phyloP scores from a whole-genome alignment of 331 rosid genomes.

The Spiraea crenata region DNA sequence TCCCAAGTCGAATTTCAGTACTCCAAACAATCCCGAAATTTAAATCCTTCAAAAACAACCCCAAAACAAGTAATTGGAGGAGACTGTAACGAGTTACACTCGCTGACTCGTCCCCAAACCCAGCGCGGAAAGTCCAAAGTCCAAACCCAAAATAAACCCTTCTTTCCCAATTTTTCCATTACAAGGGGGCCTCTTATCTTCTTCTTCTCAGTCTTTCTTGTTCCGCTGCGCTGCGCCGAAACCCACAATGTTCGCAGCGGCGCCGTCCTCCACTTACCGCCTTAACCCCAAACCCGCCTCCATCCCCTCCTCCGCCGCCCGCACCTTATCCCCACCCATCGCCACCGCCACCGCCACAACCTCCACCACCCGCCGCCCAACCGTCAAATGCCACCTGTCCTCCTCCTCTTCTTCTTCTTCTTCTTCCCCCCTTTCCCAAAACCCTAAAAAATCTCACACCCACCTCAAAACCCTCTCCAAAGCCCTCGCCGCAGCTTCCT shows the following conservation, averaged over 20 bases:
- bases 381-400: conserved; percentile 33
- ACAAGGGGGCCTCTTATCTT: neutral
- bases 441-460: conserved; percentile 26
- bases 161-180: conserved; percentile 20
- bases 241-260: conserved; percentile 56
- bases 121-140: neutral
- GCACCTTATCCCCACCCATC: conserved; percentile 17
- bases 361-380: conserved; percentile 21
- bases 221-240: neutral
- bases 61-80: neutral
- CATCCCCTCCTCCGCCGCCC: conserved; percentile 29
- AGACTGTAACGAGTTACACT: neutral
- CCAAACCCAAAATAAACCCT: conserved; percentile 39
- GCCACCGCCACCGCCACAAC: conserved; percentile 7
- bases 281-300: conserved; percentile 29
- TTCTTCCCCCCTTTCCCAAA: conserved; percentile 28
- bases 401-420: neutral
- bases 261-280: conserved; percentile 34
- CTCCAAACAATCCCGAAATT: no score
- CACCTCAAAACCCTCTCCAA: conserved; percentile 50
- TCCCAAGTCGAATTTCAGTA: no score
- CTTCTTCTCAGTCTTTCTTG: neutral
- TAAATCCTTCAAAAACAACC: no score
- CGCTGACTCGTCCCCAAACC: neutral
- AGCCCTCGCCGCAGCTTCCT: conserved; percentile 56